These are phyloP conservation scores for Symbiodinium pilosum DNA, from an alignment of 73 alveolate genomes.

Conservation along the genomic window DNA sequence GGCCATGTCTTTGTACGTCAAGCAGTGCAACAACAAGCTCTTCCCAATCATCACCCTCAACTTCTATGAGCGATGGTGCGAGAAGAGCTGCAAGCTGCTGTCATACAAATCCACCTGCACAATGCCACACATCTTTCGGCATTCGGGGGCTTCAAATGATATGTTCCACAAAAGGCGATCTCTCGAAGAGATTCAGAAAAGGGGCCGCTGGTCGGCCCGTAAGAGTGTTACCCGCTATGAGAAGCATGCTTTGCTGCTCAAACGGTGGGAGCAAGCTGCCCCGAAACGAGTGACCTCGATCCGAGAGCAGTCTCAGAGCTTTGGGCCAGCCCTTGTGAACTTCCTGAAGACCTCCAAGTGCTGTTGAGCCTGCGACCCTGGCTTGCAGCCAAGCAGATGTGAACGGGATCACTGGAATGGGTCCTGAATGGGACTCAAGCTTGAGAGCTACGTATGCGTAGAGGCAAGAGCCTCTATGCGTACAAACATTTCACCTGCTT, in stretches of 20 bases:
- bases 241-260: not conserved
- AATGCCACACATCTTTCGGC: slow-evolving; percentile 28
- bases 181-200: not conserved
- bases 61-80: not conserved
- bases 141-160: slow-evolving; percentile 19
- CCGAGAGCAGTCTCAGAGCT: too few species aligned
- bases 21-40: not conserved
- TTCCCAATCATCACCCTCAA: not conserved
- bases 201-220: slow-evolving; percentile 51
- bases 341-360: too few species aligned
- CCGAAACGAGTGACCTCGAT: not conserved
- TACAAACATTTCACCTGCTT: not conserved
- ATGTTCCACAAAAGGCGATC: not conserved
- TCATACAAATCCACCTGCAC: not conserved
- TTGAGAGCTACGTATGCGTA: not conserved
- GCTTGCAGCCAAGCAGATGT: not conserved
- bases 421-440: not conserved
- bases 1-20: not conserved
- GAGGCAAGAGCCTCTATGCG: not conserved
- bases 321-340: too few species aligned
- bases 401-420: not conserved
- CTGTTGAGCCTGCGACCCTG: not conserved
- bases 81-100: not conserved
- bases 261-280: not conserved
- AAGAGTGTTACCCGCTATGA: slow-evolving; percentile 18